phyloP scores from a whole-genome alignment of 140 eudicot genomes.

The Cichorium intybus region DNA sequence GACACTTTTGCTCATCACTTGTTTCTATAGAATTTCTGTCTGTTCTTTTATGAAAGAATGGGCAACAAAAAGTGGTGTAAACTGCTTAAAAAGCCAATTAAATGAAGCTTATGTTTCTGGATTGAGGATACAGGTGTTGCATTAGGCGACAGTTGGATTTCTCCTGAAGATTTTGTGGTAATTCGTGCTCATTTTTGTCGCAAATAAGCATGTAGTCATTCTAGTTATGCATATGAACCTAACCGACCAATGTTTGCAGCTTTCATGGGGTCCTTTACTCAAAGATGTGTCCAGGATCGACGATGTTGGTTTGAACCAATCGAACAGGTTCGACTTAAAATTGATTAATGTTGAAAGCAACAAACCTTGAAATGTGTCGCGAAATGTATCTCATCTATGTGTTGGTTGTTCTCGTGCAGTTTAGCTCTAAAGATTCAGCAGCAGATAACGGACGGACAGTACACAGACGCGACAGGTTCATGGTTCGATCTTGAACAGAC shows the following conservation, averaged over 20 bases:
- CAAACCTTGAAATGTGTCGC: not conserved
- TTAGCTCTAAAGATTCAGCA: conserved; percentile 52
- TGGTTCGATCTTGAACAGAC: conserved; percentile 41
- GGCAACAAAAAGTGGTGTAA: not conserved
- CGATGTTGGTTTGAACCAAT: conserved; percentile 40
- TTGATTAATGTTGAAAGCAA: not conserved
- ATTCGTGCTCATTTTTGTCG: not conserved
- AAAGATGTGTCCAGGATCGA: conserved; percentile 81
- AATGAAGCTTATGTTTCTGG: not conserved
- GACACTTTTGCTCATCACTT: not conserved
- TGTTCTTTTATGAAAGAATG: not conserved
- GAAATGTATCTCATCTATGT: not conserved
- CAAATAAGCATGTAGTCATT: not conserved
- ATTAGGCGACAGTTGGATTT: conserved; percentile 85
- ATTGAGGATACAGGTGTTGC: conserved; percentile 51
- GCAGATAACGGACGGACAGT: conserved; percentile 43
- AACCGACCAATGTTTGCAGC: conserved; percentile 31
- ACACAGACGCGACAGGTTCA: conserved; percentile 43
- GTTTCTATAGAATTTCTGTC: not conserved
- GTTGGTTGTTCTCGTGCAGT: conserved; percentile 35
- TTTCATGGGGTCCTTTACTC: conserved; percentile 80
- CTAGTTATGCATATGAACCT: not conserved
- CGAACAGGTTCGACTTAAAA: conserved; percentile 47
- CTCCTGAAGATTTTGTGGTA: conserved; percentile 90
- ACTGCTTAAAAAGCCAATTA: not conserved